These are phyloP conservation scores for Podospora sp. DNA, from an alignment of 495 filamentous ascomycete genomes.

Conservation along the genomic window DNA sequence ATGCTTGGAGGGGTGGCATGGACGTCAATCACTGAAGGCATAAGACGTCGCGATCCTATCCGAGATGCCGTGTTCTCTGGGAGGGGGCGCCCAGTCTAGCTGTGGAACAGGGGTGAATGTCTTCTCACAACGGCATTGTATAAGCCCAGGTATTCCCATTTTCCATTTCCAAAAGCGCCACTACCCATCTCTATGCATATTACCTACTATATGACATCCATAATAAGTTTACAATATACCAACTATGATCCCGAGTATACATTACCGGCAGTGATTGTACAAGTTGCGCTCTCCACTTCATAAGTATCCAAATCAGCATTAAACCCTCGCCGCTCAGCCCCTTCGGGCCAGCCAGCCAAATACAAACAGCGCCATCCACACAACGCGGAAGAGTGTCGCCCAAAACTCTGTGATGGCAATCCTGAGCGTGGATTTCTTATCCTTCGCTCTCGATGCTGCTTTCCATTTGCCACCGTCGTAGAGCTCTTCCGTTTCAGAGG, in stretches of 20 bases:
- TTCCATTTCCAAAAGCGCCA: neutral
- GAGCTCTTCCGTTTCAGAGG: slow-evolving; percentile 37
- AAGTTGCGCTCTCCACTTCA: neutral
- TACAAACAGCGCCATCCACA: slow-evolving; percentile 49
- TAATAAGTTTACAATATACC: neutral
- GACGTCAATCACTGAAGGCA: no score
- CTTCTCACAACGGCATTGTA: no score
- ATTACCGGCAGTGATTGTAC: neutral
- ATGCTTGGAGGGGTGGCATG: no score
- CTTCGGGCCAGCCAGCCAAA: slow-evolving; percentile 45
- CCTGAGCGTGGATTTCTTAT: slow-evolving; percentile 25
- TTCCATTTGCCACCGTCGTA: slow-evolving; percentile 42
- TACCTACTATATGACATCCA: neutral
- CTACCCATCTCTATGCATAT: neutral
- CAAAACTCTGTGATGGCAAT: slow-evolving; percentile 46
- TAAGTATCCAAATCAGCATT: neutral
- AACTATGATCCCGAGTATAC: neutral
- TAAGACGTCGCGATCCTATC: no score
- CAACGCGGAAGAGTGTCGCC: slow-evolving; percentile 47
- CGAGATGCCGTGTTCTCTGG: no score
- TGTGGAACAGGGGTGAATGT: no score
- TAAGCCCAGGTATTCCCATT: neutral
- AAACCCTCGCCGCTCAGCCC: slow-evolving; percentile 30
- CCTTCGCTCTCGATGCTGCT: slow-evolving; percentile 23
- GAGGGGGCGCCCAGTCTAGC: no score